Evolutionary conservation across 2,329 filamentous ascomycete genomes (phyloP).

Genomic region (Botrytis galanthina): DNA sequence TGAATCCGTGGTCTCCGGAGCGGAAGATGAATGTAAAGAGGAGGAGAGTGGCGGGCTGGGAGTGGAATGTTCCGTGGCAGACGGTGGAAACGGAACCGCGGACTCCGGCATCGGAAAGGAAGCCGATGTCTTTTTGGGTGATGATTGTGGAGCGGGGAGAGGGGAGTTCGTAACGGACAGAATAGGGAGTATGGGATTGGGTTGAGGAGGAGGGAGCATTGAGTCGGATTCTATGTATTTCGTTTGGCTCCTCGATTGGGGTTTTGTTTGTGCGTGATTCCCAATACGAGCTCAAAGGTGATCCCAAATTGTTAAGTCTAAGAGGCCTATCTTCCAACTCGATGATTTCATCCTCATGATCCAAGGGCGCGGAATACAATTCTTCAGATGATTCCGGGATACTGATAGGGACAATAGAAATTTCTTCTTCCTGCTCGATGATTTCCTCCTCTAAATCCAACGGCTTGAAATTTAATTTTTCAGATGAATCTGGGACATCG

Average conservation of each 20-base stretch:
- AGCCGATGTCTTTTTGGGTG: slow-evolving; percentile 53
- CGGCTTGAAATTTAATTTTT: fast-evolving
- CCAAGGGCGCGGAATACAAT: no score
- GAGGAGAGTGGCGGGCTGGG: slow-evolving; percentile 20
- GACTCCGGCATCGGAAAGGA: slow-evolving; percentile 35
- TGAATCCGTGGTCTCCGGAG: slow-evolving; percentile 24
- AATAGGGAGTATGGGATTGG: background rate
- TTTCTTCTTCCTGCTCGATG: no score
- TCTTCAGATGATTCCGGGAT: no score
- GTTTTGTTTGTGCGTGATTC: background rate
- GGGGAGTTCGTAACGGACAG: background rate
- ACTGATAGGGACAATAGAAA: no score
- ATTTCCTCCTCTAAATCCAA: background rate
- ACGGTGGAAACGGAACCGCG: slow-evolving; percentile 26
- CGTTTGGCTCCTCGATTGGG: background rate
- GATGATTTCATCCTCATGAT: no score
- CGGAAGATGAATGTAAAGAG: slow-evolving; percentile 36
- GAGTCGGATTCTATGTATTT: background rate
- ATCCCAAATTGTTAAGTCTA: no score
- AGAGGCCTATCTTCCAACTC: background rate
- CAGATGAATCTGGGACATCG: background rate
- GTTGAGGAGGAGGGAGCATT: background rate
- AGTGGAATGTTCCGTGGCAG: slow-evolving; percentile 24
- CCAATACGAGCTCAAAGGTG: no score
- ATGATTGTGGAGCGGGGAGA: background rate